Evolutionary conservation across 2,329 filamentous ascomycete species (phyloP).

Genomic region (Trichoderma asperellum): DNA sequence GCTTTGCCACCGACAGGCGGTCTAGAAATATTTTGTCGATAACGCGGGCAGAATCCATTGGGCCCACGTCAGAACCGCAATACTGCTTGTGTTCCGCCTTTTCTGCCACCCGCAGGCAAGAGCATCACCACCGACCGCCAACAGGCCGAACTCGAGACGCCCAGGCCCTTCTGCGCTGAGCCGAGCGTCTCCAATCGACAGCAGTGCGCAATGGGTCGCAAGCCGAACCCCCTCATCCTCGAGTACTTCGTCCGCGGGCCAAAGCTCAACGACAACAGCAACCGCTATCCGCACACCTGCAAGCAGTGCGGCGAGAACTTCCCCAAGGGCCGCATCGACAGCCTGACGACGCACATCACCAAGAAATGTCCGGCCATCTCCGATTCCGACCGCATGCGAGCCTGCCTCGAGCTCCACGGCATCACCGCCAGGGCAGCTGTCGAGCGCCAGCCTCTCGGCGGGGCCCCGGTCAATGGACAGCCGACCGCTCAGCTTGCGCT

Average conservation of each 20-base stretch:
- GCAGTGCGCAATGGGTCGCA: constrained; percentile 69
- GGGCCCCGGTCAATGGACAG: constrained; percentile 39
- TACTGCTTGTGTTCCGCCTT: constrained; percentile 29
- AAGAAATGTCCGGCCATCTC: constrained; percentile 85
- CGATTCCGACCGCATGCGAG: constrained; percentile 73
- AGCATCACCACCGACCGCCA: constrained; percentile 1
- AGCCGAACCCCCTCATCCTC: constrained; percentile 81
- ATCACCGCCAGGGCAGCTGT: constrained; percentile 55
- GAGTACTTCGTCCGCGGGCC: constrained; percentile 86
- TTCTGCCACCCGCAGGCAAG: constrained; percentile 9
- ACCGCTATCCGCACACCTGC: constrained; percentile 90
- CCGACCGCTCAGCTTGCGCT: constrained; percentile 40
- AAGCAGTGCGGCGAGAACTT: constrained; percentile 87
- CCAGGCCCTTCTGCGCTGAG: constrained; percentile 30
- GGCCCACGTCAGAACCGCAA: constrained; percentile 25
- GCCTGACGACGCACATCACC: constrained; percentile 76
- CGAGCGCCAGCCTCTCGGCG: constrained; percentile 38
- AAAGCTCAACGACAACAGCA: constrained; percentile 87
- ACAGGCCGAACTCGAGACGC: constrained; percentile 22
- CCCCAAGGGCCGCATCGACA: constrained; percentile 86
- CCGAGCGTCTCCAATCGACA: constrained; percentile 36
- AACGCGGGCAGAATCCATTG: constrained; percentile 42
- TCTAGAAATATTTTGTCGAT: constrained; percentile 44
- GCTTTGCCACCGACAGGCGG: constrained; percentile 35
- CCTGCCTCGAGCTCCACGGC: constrained; percentile 72